Base-by-base conservation (phyloP, 441 rosid genomes). In the Eruca vesicaria region DNA sequence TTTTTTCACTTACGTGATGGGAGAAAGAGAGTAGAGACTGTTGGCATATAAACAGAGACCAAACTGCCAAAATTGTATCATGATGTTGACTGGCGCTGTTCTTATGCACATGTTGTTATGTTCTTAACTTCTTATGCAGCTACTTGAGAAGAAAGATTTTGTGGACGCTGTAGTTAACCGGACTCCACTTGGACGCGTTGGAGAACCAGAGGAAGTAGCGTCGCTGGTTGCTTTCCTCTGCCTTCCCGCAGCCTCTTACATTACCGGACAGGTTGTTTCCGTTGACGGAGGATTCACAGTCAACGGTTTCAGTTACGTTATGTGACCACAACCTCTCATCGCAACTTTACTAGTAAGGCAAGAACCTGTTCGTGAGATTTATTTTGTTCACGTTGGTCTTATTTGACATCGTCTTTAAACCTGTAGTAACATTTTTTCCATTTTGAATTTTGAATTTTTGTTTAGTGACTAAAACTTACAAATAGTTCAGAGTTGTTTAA, bases 241-340 rank as follows among this genome's bases (percentile, higher is more conserved):
- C 81, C 82, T 92, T 18, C 97, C 97, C 0, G 91, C 94, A 21
- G 84, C 98, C 12, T 88, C 97, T 41, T 92, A 92, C 79, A 90
- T 92, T 36, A 94, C 97, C 0, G 98, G 97, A 48, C 97, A 89
- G 78, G 64, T 88, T 55, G 85, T 89, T 55, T 80, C 89, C 0
- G 96, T 92, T 1, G 97, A 94, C n/a, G 98, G 97, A 61, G 97
- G 97, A 75, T 66, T 83, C 78, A 76, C 88, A 2, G 90, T 73
- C 50, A 84, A 92, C 29, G 94, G 94, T 31, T 89, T 92, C 55
- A 68, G 41, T 73, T 76, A 89, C 6, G 75, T 57, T 52, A 18
- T 26, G 80, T 58, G 71, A 52, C 7, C 61, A 32, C 58, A 32
- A 9, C 3, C 74, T n/a, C 60, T 28, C 15, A 15, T 5, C 38